A percentile compares a stretch with the other conserved stretches of the same genome.
Evolutionary conservation across 2,329 filamentous ascomycete genomes (phyloP).

Genomic region (Aspergillus phoenicis): DNA sequence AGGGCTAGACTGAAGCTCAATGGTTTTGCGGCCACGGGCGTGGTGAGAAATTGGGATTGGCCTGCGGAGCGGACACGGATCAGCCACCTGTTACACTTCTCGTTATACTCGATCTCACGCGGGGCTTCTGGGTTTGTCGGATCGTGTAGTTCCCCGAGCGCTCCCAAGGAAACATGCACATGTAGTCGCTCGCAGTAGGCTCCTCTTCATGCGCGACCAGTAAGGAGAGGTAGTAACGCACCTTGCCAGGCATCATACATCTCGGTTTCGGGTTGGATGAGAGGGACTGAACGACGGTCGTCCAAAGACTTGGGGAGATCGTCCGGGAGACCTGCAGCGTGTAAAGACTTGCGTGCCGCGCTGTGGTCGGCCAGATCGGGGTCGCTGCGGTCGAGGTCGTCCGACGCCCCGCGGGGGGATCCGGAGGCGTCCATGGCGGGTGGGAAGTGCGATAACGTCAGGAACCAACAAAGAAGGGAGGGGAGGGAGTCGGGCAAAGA

Average conservation of each 20-base stretch:
- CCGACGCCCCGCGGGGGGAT: constrained; percentile 35
- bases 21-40: constrained; percentile 80
- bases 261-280: constrained; percentile 80
- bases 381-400: constrained; percentile 30
- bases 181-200: not conserved
- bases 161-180: not conserved
- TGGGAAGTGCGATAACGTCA: constrained; percentile 15
- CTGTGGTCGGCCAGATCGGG: constrained; percentile 23
- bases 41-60: constrained; percentile 92
- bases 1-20: constrained; percentile 83
- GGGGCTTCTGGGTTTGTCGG: not conserved
- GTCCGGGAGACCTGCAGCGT: constrained; percentile 62
- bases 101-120: not conserved
- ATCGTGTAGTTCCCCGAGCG: not conserved
- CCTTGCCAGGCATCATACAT: constrained; percentile 99
- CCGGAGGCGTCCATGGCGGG: constrained; percentile 40
- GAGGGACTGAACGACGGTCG: constrained; percentile 72
- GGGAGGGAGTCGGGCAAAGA: constrained; percentile 15
- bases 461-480: constrained; percentile 17
- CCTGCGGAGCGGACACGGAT: constrained; percentile 55
- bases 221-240: constrained; percentile 45
- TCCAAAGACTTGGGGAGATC: constrained; percentile 92
- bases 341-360: constrained; percentile 22
- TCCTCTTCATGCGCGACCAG: constrained; percentile 4
- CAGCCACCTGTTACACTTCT: constrained; percentile 4